Evolutionary conservation across 495 filamentous ascomycete genomes (phyloP), one percentile per base, ranked within the genome.

Genomic region (Penicillium canariense): DNA sequence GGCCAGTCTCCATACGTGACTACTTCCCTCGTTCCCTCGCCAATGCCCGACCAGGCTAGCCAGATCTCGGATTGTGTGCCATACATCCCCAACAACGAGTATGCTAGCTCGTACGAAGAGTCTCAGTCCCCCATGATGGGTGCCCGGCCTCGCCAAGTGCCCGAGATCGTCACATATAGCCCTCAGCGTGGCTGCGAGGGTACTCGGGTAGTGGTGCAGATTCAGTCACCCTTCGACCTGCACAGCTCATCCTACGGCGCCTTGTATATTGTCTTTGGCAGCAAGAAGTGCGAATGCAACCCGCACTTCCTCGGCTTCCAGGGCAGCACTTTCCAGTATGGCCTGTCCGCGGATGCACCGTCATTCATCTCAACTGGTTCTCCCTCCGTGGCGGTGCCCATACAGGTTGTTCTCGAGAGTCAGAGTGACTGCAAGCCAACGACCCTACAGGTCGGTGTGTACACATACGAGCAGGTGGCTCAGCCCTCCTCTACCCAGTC

Each of bases 211-310:
- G 73, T 78, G 36, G 80, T 96, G 46, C 84, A 88, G 65, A 82
- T 96, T 40, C 81, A 83, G 55, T 86, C 84, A 11, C 80, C 84
- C 26, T 88, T 87, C 67, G 90, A 96, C 57, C 70, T 85, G 17
- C 76, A 87, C 59, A 77, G 80, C 17, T 76, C 82, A 3, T 75
- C 79, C 3, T 67, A 77, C 20, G 76, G 81, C 1, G 76, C 73
- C 34, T 81, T 89, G 56, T 84, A 76, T 57, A 70, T 97, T 22
- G 82, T 85, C 28, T 96, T 97, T 66, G 93, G 89, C 8, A 78
- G 81, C 5, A 81, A 85, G 59, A 80, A 82, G 68, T 86, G 83
- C 68, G 74, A 78, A 34, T 85, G 86, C 27, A 74, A 83, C 15
- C 72, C 89, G 8, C 74, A 78, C 22, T 86, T 85, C 62, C 68